Evolutionary conservation across 1,284 basidiomycete species (phyloP).

Genomic region (Coniophora puteana): DNA sequence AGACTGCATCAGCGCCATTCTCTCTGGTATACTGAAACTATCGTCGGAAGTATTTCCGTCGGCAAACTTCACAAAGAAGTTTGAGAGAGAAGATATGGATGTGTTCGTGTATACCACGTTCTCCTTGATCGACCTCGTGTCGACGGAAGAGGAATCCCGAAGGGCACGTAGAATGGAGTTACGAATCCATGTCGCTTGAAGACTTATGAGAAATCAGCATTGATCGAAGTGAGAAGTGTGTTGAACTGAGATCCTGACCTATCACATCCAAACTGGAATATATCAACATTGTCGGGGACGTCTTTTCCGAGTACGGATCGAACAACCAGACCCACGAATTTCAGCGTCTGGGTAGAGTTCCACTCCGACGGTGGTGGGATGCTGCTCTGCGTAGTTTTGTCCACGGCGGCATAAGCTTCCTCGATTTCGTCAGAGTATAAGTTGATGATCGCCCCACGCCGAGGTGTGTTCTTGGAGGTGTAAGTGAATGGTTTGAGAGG

Average conservation of each 20-base stretch:
- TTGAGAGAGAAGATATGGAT: constrained; percentile 29
- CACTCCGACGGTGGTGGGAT: constrained; percentile 24
- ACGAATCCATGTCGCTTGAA: constrained; percentile 40
- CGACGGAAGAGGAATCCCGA: constrained; percentile 10
- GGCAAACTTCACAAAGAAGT: constrained; percentile 13
- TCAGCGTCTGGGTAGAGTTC: constrained; percentile 16
- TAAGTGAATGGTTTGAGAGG: constrained; percentile 27
- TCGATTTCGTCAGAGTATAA: constrained; percentile 31
- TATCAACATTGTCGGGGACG: constrained; percentile 32
- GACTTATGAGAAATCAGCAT: too few relatives aligned
- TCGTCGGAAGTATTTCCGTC: too few relatives aligned
- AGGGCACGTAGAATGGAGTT: constrained; percentile 31
- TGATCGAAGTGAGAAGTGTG: background rate
- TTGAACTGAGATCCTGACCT: constrained; percentile 27
- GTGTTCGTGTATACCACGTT: constrained; percentile 25
- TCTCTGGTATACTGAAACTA: too few relatives aligned
- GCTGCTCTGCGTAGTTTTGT: constrained; percentile 19
- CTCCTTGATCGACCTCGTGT: constrained; percentile 1
- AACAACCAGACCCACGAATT: constrained; percentile 28
- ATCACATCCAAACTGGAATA: constrained; percentile 42
- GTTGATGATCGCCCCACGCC: constrained; percentile 23
- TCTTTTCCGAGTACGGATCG: constrained; percentile 19
- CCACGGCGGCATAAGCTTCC: constrained; percentile 20
- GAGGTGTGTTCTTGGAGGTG: constrained; percentile 26
- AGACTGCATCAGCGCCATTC: too few relatives aligned